phyloP scores from a whole-genome alignment of 768 basidiomycete species.

The Clitopilus passeckerianus region DNA sequence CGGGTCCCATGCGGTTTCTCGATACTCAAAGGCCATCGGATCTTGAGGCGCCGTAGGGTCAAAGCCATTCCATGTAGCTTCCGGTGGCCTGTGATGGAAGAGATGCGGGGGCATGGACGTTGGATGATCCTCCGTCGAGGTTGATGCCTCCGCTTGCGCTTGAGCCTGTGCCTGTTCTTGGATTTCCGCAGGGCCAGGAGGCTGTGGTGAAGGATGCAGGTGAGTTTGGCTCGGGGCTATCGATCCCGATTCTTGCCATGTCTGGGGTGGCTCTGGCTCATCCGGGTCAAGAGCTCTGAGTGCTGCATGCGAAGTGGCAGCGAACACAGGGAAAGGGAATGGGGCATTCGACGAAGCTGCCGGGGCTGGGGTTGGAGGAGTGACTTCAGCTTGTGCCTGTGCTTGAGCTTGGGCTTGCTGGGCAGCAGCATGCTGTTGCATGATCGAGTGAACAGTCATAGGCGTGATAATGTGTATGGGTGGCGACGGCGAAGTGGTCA shows the following conservation, averaged over 20 bases:
- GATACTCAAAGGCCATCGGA: conserved; percentile 22
- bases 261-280: conserved; percentile 36
- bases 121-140: neutral
- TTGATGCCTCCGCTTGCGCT: neutral
- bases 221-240: conserved; percentile 68
- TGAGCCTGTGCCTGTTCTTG: neutral
- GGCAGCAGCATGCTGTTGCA: neutral
- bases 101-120: conserved; percentile 28
- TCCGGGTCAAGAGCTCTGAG: neutral
- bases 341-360: conserved; percentile 22
- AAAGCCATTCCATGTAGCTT: conserved; percentile 57
- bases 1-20: neutral
- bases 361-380: conserved; percentile 13
- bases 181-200: neutral
- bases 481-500: neutral
- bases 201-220: conserved; percentile 33
- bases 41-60: conserved; percentile 25
- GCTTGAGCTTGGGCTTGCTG: neutral
- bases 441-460: neutral
- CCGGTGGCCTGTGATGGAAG: conserved; percentile 44
- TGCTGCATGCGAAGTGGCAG: conserved; percentile 22
- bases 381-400: neutral
- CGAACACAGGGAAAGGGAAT: conserved; percentile 37
- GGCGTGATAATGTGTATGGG: neutral
- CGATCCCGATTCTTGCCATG: conserved; percentile 59